Evolutionary conservation across 2,329 filamentous ascomycete genomes (phyloP), one percentile per base, ranked within the genome.

Genomic region (Cadophora malorum): DNA sequence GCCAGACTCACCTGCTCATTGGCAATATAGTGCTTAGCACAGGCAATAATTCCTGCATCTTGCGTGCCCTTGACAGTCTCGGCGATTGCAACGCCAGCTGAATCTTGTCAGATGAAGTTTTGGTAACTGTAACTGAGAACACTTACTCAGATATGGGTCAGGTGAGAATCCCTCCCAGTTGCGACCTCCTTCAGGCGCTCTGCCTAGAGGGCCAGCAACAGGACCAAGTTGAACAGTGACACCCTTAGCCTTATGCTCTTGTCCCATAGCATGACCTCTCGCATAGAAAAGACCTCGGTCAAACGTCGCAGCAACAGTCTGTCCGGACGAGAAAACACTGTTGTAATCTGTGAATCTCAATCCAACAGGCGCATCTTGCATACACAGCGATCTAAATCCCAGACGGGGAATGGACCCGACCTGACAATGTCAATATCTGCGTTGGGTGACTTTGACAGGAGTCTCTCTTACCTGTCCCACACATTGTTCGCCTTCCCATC

Each of bases 21-120:
- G 45, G 81, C 85, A 67, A 55, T 86, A 77, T 83, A 91, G 77
- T 94, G 91, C 83, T 94, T 95, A 58, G 91, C 90, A 75, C 91
- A 94, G 69, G 94, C 93, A 80, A 97, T 91, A 64, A 95, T 87
- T 77, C 93, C 93, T 16, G 90, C 88, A 75, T 90, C 87, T 77
- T 97, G 94, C 55, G 96, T 94, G 69, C 94, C 94, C 76, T 87
- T 85, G 69, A 96, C 85, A 0, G 90, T 92, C 76, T 91, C 84
- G 47, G 88, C 88, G 73, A 94, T 90, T 64, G 88, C 88, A 70
- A 90, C 82, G 63, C 91, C 94, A 63, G 92, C 89, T 64, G 94
- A 83, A 19, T 77, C 88, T 87, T 89, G 38, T 73, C n/a, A 73
- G 59, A 28, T 31, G n/a, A 12, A 14, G 21, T 3, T 50, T 12